A percentile compares a stretch with the other conserved stretches of the same genome.
phyloP scores from a whole-genome alignment of 495 filamentous ascomycete genomes.

The Penicillium goetzii region DNA sequence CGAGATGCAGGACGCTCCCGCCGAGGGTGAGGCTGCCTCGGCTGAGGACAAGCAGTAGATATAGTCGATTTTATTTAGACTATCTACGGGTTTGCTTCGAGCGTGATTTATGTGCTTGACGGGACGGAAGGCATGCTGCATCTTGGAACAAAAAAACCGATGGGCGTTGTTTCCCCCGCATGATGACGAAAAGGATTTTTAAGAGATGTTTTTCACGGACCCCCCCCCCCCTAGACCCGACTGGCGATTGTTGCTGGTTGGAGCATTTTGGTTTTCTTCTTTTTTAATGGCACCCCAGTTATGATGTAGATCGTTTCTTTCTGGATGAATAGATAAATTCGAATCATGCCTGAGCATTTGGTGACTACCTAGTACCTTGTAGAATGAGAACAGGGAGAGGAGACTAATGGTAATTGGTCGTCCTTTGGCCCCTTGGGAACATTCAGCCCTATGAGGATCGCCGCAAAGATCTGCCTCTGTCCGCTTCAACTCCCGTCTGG shows the following conservation, averaged over 20 bases:
- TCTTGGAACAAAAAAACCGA: background rate
- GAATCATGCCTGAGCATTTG: constrained; percentile 17
- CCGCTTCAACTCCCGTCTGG: no score
- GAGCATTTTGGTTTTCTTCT: constrained; percentile 24
- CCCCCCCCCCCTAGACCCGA: constrained; percentile 28
- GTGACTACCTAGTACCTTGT: no score
- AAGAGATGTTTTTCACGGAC: constrained; percentile 35
- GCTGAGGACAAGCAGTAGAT: constrained; percentile 52
- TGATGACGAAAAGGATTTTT: constrained; percentile 37
- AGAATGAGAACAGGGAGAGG: no score
- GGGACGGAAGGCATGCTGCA: background rate
- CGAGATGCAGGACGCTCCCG: constrained; percentile 60
- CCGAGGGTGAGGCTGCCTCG: constrained; percentile 44
- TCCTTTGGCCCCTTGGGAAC: background rate
- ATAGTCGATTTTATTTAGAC: constrained; percentile 7
- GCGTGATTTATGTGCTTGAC: background rate
- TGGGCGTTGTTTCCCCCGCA: background rate
- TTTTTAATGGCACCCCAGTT: constrained; percentile 32
- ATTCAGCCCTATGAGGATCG: background rate
- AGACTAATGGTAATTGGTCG: background rate
- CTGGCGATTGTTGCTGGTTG: constrained; percentile 20
- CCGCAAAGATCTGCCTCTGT: background rate
- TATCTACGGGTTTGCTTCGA: constrained; percentile 10
- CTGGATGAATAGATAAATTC: constrained; percentile 37
- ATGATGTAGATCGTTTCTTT: constrained; percentile 37